Evolutionary conservation across 225 moss, liverwort and hornwort species (phyloP), one percentile per base, ranked within the genome.

Genomic region (Sphagnum contortum): DNA sequence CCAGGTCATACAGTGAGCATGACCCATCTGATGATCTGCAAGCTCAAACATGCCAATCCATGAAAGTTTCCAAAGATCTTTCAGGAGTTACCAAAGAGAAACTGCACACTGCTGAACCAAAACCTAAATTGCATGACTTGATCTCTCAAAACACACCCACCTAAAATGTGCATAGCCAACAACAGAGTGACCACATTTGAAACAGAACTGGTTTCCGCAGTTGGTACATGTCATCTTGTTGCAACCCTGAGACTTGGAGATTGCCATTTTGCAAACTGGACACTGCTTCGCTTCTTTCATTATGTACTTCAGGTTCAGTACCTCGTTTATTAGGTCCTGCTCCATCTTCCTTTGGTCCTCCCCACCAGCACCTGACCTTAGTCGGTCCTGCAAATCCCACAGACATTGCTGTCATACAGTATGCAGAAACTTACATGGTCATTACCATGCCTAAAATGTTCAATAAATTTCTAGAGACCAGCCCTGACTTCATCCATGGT

Each of bases 221-320:
- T 91, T 91, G 51, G 70, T 57, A 70, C 90, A 91, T 0, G 66
- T 74, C 90, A 91, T 91, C 81, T 91, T 91, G 72, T 91, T 91
- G 72, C 90, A 91, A 45, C 90, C 90, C 75, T 88, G 85, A 14
- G 79, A 73, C 68, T 91, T 91, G 62, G 82, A 68, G 59, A 91
- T 85, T 4, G 88, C 90, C 52, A 91, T 88, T 69, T 69, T 85
- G 75, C 90, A 91, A 1, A 54, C 72, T 2, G 90, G 90, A 52
- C 90, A 91, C 53, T 85, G 88, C 75, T 88, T 91, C 12, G 90
- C 85, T 71, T 91, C 90, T 49, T 74, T 71, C 5, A 71, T 82
- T 3, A 91, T 79, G 74, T 91, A 91, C 12, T 75, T 75, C 85
- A 91, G 60, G 60, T 77, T 79, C 73, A 88, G 70, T 73, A 83